Evolutionary conservation across 495 filamentous ascomycete genomes (phyloP).

Genomic region (Ascodesmis nigricans): DNA sequence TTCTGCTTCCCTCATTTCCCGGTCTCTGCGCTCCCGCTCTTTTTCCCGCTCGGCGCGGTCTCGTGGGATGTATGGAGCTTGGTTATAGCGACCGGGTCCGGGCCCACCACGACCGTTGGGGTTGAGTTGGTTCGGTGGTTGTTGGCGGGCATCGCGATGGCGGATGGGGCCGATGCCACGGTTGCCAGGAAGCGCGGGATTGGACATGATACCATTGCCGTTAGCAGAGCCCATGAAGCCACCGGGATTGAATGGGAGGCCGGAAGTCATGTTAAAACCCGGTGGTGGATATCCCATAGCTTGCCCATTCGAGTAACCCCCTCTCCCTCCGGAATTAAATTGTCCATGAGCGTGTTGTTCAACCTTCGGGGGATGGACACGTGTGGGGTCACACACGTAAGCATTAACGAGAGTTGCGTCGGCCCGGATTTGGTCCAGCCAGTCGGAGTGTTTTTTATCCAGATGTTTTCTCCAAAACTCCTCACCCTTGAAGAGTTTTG

Average conservation of each 20-base stretch:
- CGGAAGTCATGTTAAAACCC: constrained; percentile 77
- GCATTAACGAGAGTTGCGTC: constrained; percentile 82
- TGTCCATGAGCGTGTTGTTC: constrained; percentile 70
- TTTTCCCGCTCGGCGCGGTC: constrained; percentile 27
- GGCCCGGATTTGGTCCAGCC: constrained; percentile 54
- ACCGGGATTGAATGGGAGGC: constrained; percentile 30
- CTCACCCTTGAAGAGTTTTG: constrained; percentile 92
- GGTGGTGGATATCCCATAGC: constrained; percentile 32
- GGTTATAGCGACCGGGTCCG: constrained; percentile 26
- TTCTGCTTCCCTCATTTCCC: constrained; percentile 22
- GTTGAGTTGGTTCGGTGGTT: constrained; percentile 6
- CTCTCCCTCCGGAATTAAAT: constrained; percentile 13
- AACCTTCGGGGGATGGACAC: constrained; percentile 84
- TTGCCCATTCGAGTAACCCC: constrained; percentile 12
- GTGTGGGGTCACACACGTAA: constrained; percentile 88
- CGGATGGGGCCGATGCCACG: constrained; percentile 26
- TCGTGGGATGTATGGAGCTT: constrained; percentile 24
- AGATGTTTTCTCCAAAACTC: constrained; percentile 95
- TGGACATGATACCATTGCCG: constrained; percentile 12
- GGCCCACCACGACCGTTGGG: constrained; percentile 21
- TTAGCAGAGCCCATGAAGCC: constrained; percentile 12
- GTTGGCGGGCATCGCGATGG: constrained; percentile 21
- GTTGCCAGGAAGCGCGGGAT: constrained; percentile 11
- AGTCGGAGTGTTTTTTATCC: constrained; percentile 84
- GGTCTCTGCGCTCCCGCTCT: constrained; percentile 17